phyloP scores from a whole-genome alignment of 495 filamentous ascomycete genomes.

The Lasiosphaeriaceae sp. region DNA sequence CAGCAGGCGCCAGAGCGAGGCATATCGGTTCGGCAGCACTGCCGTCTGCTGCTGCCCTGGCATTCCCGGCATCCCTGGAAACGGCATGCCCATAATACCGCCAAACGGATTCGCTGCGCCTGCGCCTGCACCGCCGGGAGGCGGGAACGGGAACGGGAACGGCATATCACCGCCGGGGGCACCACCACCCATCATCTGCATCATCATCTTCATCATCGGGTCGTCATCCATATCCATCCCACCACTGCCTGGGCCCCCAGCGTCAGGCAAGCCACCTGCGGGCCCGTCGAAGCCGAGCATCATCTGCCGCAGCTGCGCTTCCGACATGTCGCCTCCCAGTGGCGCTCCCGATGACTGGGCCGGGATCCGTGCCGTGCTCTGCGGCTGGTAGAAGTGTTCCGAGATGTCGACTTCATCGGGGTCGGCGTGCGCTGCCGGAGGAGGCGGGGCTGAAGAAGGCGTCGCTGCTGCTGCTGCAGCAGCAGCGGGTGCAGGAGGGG shows the following conservation, averaged over 20 bases:
- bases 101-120: conserved; percentile 8
- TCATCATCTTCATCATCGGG: conserved; percentile 32
- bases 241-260: neutral
- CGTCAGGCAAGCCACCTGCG: neutral
- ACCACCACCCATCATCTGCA: conserved; percentile 26
- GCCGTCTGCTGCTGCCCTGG: conserved; percentile 32
- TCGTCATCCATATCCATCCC: conserved; percentile 29
- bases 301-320: conserved; percentile 43
- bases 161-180: conserved; percentile 11
- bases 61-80: conserved; percentile 15
- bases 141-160: conserved; percentile 8
- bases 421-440: conserved; percentile 42
- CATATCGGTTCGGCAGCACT: conserved; percentile 39
- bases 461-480: conserved; percentile 11
- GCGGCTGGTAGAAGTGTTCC: conserved; percentile 51
- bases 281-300: conserved; percentile 38
- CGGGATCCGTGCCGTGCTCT: conserved; percentile 29
- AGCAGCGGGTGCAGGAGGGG: conserved; percentile 16
- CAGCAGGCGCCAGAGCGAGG: conserved; percentile 67
- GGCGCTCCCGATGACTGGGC: no score
- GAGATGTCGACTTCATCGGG: conserved; percentile 75
- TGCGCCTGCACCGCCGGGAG: conserved; percentile 11
- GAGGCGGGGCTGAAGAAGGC: conserved; percentile 15
- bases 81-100: conserved; percentile 5
- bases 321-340: conserved; percentile 19